Evolutionary conservation across 2,329 filamentous ascomycete genomes (phyloP), one percentile per base, ranked within the genome.

Genomic region (Coniella vitis): DNA sequence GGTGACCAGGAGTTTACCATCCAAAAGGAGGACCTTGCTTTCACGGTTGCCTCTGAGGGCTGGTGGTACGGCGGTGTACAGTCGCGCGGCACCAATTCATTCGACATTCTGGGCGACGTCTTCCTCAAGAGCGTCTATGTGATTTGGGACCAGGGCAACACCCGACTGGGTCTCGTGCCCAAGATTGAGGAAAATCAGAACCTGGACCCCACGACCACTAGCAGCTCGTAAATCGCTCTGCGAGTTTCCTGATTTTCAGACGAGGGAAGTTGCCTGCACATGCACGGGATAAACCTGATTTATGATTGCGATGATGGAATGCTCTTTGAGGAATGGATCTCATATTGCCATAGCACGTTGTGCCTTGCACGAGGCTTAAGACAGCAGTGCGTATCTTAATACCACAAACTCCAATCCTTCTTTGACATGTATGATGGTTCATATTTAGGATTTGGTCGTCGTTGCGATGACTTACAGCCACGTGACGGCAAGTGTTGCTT

Each of bases 41-140:
- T 54, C 36, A 38, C 52, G 4, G 43, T 47, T 34, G 49, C 49
- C 0, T 75, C 74, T 10, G 68, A 73, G 42, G 75, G 73, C 3
- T 74, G 73, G 61, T 72, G 75, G 57, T 86, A 81, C 58, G 83
- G 83, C 5, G 81, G 79, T 2, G 78, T 86, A 29, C 82, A 87
- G 66, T 81, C 75, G 43, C 73, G 79, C 37, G 81, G 81, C 3
- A 64, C 67, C 45, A 67, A 77, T 61, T 59, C 66, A 3, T 81
- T 84, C 56, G 81, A 84, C 59, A 83, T 86, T 38, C 67, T 83
- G 14, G 83, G 82, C 4, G 80, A 79, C 55, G 75, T 74, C 2
- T 83, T 82, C 59, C 63, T 86, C 63, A 84, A 83, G 69, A 76
- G 72, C 20, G 68, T 84, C 48, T 86, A 86, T 59, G 79, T 77